Evolutionary conservation across 2,329 filamentous ascomycete species (phyloP), one percentile per base, ranked within the genome.

Genomic region (Fusarium begoniae): DNA sequence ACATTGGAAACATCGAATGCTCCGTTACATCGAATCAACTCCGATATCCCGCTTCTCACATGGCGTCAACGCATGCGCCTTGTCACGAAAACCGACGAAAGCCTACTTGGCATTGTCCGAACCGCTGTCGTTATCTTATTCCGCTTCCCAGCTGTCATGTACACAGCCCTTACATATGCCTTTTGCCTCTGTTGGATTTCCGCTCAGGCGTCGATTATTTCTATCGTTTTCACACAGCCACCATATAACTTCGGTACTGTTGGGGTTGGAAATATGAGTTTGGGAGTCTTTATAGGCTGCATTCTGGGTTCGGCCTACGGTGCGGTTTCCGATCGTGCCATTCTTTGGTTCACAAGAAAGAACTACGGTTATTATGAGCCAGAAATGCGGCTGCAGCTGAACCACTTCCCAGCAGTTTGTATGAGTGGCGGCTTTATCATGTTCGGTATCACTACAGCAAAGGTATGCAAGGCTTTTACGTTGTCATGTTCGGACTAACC

Each of bases 291-390:
- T 6, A 69, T 85, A 13, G 83, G 84, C 3, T 82, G 80, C 18
- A 56, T 84, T 0, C 50, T 85, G 11, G 84, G 83, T 0, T 73
- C 77, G 1, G 17, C 83, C 0, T 83, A 83, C 48, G 83, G 81
- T 5, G 72, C 78, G 4, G 22, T 85, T 4, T 79, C 79, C 1
- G 84, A 86, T 60, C 75, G 77, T 65, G 80, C 79, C 0, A 81
- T 84, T 50, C 35, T 82, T 8, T 79, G 75, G 58, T 77, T 83
- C n/a, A 77, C 84, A 1, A 77, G 77, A 14, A 75, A 79, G 4
- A 84, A 85, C 13, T 74, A 78, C 3, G 83, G 83, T 5, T 80
- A 82, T 32, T 85, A 82, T 57, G 83, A 85, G 62, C 84, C 84
- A 0, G 84, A 85, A 63, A 85, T 85, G 78, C 77, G 84, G 3